phyloP scores from a whole-genome alignment of 2,329 filamentous ascomycete species.

The Fusarium sarcochroum region DNA sequence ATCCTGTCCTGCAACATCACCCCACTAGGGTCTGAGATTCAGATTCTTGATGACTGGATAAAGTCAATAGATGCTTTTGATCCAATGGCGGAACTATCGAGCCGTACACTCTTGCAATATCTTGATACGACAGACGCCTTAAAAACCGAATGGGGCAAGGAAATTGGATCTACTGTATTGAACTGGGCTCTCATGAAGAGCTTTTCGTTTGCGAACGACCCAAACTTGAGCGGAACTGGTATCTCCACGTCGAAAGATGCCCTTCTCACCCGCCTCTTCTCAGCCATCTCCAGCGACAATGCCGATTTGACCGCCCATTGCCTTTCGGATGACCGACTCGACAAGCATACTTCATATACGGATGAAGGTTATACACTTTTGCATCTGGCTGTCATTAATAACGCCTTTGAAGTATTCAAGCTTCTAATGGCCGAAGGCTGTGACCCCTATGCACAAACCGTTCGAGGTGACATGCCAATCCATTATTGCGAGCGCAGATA shows the following conservation, averaged over 20 bases:
- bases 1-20: accelerated
- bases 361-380: accelerated
- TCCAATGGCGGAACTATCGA: not conserved
- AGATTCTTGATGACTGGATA: not conserved
- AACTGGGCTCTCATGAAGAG: not conserved
- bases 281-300: not conserved
- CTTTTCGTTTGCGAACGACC: not conserved
- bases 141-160: not conserved
- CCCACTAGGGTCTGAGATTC: accelerated
- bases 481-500: not conserved
- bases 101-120: not conserved
- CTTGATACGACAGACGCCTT: not conserved
- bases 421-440: not conserved
- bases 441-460: not conserved
- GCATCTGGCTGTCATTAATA: not conserved
- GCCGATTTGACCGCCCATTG: not conserved
- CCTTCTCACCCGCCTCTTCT: not conserved
- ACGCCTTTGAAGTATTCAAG: not conserved
- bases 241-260: not conserved
- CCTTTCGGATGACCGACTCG: not conserved
- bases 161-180: not conserved
- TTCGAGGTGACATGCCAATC: not conserved
- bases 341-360: accelerated
- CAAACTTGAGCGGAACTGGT: not conserved
- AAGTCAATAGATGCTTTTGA: accelerated